Percentiles rank a stretch among this genome's conserved stretches.
Evolutionary conservation across 2,329 filamentous ascomycete species (phyloP).

Genomic region (Fusarium longipes): DNA sequence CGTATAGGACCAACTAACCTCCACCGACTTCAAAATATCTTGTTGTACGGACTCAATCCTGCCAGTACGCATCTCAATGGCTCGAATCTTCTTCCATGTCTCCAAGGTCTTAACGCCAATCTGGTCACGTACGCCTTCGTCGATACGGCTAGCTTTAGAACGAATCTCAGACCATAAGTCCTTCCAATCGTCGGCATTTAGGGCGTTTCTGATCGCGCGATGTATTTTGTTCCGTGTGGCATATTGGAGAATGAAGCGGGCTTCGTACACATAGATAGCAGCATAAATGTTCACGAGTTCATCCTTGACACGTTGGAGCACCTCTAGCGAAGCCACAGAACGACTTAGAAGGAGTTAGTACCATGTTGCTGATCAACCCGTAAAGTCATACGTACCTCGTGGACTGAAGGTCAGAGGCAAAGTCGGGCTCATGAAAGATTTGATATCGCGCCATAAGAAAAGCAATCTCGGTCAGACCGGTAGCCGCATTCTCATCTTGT

Average conservation of each 20-base stretch:
- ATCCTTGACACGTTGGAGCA: neutral
- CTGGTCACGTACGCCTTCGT: neutral
- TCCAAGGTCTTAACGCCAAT: neutral
- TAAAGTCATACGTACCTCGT: neutral
- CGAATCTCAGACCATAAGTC: constrained; percentile 1
- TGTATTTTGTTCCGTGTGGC: neutral
- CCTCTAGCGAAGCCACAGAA: neutral
- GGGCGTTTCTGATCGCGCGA: neutral
- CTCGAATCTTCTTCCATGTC: neutral
- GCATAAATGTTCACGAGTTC: constrained; percentile 14
- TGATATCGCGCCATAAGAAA: constrained; percentile 16
- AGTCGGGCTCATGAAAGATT: neutral
- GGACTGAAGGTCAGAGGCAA: neutral
- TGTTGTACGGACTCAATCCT: neutral
- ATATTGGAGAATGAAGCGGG: constrained; percentile 10
- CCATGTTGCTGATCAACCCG: neutral
- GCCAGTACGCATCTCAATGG: neutral
- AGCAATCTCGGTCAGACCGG: neutral
- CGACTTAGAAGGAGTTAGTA: neutral
- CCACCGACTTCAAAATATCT: neutral
- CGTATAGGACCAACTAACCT: neutral
- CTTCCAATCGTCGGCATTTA: constrained; percentile 7
- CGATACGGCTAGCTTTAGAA: neutral
- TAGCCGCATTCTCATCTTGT: constrained; percentile 14
- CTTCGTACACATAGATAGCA: constrained; percentile 4